Percentiles rank a stretch among this genome's conserved stretches.
phyloP scores from a whole-genome alignment of 306 rosid genomes.

The Quercus variabilis region DNA sequence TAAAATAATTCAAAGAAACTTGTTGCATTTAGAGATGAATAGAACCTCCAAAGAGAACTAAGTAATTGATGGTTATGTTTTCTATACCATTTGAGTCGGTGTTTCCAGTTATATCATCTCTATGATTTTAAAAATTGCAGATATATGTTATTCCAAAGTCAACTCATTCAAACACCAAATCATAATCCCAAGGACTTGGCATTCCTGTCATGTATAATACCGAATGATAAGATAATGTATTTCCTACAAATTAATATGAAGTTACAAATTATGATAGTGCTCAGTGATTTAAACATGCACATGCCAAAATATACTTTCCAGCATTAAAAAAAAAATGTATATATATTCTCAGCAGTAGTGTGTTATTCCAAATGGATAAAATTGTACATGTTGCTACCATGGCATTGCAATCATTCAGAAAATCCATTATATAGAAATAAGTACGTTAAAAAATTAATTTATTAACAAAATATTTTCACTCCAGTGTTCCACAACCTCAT shows the following conservation, averaged over 20 bases:
- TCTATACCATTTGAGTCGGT: background rate
- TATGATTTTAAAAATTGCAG: background rate
- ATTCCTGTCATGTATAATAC: background rate
- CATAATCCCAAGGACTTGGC: background rate
- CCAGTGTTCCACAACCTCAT: background rate
- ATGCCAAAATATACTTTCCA: background rate
- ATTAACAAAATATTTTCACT: no score
- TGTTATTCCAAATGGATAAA: background rate
- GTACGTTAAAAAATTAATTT: background rate
- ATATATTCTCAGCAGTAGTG: background rate
- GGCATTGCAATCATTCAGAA: background rate
- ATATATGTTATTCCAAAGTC: background rate
- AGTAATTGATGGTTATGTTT: background rate
- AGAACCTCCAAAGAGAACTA: background rate
- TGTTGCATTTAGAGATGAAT: background rate
- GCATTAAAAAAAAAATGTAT: background rate
- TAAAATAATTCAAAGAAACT: background rate
- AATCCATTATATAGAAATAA: background rate
- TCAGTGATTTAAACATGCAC: background rate
- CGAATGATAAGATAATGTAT: background rate
- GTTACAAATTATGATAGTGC: background rate
- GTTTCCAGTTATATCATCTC: background rate
- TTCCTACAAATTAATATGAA: background rate
- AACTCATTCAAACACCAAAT: background rate
- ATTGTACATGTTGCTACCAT: background rate